Percentiles rank a stretch among this genome's conserved stretches.
These are phyloP conservation scores for Saccharomycopsis amapae DNA, from an alignment of 805 yeast species.

Conservation along the genomic window DNA sequence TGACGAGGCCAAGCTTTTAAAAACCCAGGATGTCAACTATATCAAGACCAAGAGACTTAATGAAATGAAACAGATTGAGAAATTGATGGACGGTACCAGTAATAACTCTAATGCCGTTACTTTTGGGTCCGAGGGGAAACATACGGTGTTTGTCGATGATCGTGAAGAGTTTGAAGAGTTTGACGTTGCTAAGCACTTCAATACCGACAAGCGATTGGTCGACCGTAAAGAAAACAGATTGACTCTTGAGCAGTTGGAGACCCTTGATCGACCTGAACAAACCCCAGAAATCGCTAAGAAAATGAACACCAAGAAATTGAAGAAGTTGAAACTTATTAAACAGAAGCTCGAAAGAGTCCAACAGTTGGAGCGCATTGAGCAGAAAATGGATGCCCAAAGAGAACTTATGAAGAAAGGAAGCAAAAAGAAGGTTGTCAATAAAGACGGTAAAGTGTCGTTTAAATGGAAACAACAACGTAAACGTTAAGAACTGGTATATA, in stretches of 20 bases:
- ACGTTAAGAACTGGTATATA: too few species aligned
- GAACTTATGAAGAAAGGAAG: conserved; percentile 89
- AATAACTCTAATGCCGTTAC: conserved; percentile 34
- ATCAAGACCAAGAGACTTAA: conserved; percentile 67
- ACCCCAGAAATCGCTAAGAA: conserved; percentile 27
- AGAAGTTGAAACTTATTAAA: conserved; percentile 52
- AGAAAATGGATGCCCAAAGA: conserved; percentile 66
- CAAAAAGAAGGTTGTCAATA: conserved; percentile 64
- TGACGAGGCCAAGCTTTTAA: conserved; percentile 75
- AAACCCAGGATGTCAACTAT: conserved; percentile 88
- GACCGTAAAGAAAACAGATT: conserved; percentile 66
- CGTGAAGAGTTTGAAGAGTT: conserved; percentile 49
- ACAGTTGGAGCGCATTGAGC: conserved; percentile 61
- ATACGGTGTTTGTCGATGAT: conserved; percentile 77
- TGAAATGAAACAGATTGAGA: conserved; percentile 56
- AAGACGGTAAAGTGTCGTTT: conserved; percentile 61
- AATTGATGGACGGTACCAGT: conserved; percentile 34
- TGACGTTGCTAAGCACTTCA: conserved; percentile 57
- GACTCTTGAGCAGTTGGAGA: conserved; percentile 39
- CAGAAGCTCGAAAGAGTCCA: conserved; percentile 62
- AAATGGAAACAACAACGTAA: conserved; percentile 84
- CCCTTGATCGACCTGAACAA: conserved; percentile 6
- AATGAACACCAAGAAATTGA: conserved; percentile 48
- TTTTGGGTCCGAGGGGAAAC: conserved; percentile 60
- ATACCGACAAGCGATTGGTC: conserved; percentile 61